Base-by-base conservation (phyloP, 768 basidiomycete species). In the Heimioporus sp. region DNA sequence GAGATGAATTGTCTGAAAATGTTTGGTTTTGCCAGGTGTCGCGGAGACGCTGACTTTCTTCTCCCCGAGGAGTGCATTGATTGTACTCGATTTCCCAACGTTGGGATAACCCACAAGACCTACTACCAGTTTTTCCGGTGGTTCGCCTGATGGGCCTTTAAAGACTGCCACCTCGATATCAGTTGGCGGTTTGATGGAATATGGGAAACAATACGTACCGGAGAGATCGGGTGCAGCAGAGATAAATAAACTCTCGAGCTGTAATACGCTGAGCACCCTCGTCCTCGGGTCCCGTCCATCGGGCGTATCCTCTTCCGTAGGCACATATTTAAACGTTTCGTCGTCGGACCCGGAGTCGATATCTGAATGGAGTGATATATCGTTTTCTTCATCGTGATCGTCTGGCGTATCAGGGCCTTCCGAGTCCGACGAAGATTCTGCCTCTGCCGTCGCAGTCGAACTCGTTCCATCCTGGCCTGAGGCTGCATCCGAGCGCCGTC, bases 41-140 rank as follows among this genome's bases (percentile, higher is more conserved):
- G 96, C 86, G 5, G 96, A 98, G 24, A 99, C 97, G 65, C 93
- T 97, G 56, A 99, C 97, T 78, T 91, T 93, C 75, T 97, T 96
- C 67, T 93, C 89, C 35, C 96, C 97, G 6, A 99, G 78, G 8
- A 99, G 79, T 7, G 96, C 90, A 67, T 99, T 99, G 63, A 99
- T 95, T 6, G 97, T 94, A 54, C 92, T 95, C 0, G 96, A 98
- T 72, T 99, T 99, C 15, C 97, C 97, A 20, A 98, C 96, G 64
- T 99, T 99, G 0, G 97, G 97, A 66, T 99, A 98, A 28, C 97
- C 97, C 38, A 99, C 97, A 13, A 99, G 82, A 31, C 93, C 93
- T 36, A 97, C 84, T 6, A 85, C 82, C 4, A 92, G 76, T 65
- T 82, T 92, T 21, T 74, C 67, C 1, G 86, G 82, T 10, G 74